Evolutionary conservation across 148 eudicot genomes (phyloP).

Genomic region (Chenopodium berlandieri): DNA sequence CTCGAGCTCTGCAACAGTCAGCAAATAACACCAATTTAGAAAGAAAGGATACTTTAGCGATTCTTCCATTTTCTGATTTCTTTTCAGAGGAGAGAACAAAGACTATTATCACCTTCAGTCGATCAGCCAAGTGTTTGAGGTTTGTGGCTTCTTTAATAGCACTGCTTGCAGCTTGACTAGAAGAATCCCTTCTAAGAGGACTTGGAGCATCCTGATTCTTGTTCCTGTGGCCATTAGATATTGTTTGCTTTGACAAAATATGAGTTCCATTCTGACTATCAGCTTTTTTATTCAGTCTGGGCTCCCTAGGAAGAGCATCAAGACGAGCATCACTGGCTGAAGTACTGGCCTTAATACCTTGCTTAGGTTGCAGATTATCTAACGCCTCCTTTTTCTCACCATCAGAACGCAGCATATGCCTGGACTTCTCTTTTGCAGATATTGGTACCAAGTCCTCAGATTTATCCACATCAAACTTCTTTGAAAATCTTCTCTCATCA

Average conservation of each 20-base stretch:
- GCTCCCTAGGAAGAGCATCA: constrained; percentile 39
- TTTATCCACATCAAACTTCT: constrained; percentile 40
- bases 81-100: constrained; percentile 14
- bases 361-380: constrained; percentile 24
- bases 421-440: constrained; percentile 49
- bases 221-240: constrained; percentile 51
- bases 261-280: constrained; percentile 44
- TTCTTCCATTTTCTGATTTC: not conserved
- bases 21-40: constrained; percentile 15
- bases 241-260: constrained; percentile 36
- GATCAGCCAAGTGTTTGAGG: constrained; percentile 96
- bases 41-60: not conserved
- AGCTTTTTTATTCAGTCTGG: constrained; percentile 38
- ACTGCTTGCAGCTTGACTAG: constrained; percentile 65
- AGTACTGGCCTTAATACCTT: constrained; percentile 37
- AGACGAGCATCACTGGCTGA: constrained; percentile 31
- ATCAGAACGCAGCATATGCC: constrained; percentile 46
- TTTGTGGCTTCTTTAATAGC: constrained; percentile 80
- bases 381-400: constrained; percentile 40
- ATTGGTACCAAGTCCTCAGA: constrained; percentile 30
- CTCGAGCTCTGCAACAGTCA: constrained; percentile 57
- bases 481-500: constrained; percentile 42
- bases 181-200: constrained; percentile 67
- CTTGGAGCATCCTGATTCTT: constrained; percentile 62
- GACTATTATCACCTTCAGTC: constrained; percentile 58